These are phyloP conservation scores for Luffa acutangula DNA, from an alignment of 306 rosid genomes.

Conservation along the genomic window DNA sequence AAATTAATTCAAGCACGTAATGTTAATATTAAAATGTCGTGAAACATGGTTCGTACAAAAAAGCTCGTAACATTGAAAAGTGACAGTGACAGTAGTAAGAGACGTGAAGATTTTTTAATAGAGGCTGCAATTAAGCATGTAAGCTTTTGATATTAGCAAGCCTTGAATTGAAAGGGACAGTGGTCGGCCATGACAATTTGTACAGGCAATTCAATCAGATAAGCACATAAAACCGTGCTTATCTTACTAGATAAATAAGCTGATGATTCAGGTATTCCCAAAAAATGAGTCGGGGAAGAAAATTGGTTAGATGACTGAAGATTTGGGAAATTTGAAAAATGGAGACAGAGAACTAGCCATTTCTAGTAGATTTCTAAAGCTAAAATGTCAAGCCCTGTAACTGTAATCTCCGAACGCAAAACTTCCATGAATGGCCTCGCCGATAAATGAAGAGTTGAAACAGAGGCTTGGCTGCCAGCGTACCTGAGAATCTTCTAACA, in stretches of 20 bases:
- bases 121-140: not conserved
- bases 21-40: not conserved
- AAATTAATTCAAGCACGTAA: not conserved
- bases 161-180: not conserved
- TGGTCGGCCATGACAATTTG: not conserved
- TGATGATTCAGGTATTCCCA: conserved; percentile 14
- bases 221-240: conserved; percentile 60
- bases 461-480: not conserved
- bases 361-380: conserved; percentile 3
- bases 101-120: not conserved
- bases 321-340: not conserved
- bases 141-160: not conserved
- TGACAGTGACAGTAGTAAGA: too few species aligned
- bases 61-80: not conserved
- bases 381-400: not conserved
- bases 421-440: conserved; percentile 5
- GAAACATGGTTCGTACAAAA: not conserved
- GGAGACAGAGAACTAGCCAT: conserved; percentile 2
- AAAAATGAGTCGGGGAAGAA: not conserved
- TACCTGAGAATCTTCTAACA: conserved; percentile 2
- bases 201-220: conserved; percentile 43
- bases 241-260: conserved; percentile 27
- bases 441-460: not conserved
- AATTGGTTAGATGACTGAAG: not conserved
- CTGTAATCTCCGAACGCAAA: not conserved